Percentiles rank a stretch among this genome's conserved stretches.
Evolutionary conservation across 2,329 filamentous ascomycete genomes (phyloP).

Genomic region (Chrysoporthe austroafricana): DNA sequence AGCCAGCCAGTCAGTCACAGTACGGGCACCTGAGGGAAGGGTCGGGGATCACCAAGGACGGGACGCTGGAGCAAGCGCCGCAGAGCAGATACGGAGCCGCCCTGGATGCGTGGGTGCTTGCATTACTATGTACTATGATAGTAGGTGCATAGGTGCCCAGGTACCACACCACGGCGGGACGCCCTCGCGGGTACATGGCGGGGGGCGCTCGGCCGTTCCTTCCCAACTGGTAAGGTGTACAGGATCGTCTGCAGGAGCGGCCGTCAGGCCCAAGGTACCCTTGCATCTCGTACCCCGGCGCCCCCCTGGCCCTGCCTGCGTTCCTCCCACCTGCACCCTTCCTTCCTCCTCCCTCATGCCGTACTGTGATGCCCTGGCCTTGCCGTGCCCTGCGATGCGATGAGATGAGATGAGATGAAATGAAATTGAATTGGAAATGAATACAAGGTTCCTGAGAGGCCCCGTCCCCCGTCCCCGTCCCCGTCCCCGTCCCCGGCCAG

Average conservation of each 20-base stretch:
- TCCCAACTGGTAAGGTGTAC: constrained; percentile 13
- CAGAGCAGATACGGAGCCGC: too few relatives aligned
- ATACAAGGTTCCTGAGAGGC: constrained; percentile 3
- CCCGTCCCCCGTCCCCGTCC: background rate
- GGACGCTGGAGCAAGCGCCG: too few relatives aligned
- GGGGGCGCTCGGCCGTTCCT: background rate
- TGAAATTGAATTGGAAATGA: constrained; percentile 12
- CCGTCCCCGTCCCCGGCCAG: constrained; percentile 13
- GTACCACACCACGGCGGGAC: too few relatives aligned
- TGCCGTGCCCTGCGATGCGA: background rate
- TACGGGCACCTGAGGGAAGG: too few relatives aligned
- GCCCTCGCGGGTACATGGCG: background rate
- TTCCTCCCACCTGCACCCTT: constrained; percentile 3
- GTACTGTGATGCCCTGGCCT: background rate
- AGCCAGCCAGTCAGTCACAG: too few relatives aligned
- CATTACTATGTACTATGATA: background rate
- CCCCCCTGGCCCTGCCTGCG: constrained; percentile 5
- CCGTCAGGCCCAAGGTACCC: constrained; percentile 1
- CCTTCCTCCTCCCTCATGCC: constrained; percentile 3
- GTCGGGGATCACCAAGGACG: too few relatives aligned
- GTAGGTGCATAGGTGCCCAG: background rate
- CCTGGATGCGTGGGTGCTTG: background rate
- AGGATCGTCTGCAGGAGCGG: constrained; percentile 1
- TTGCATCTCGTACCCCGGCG: background rate
- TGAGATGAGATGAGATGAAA: constrained; percentile 5